Percentiles rank a stretch among this genome's conserved stretches.
phyloP scores from a whole-genome alignment of 2,329 filamentous ascomycete species.

The Aspergillus transmontanensis region DNA sequence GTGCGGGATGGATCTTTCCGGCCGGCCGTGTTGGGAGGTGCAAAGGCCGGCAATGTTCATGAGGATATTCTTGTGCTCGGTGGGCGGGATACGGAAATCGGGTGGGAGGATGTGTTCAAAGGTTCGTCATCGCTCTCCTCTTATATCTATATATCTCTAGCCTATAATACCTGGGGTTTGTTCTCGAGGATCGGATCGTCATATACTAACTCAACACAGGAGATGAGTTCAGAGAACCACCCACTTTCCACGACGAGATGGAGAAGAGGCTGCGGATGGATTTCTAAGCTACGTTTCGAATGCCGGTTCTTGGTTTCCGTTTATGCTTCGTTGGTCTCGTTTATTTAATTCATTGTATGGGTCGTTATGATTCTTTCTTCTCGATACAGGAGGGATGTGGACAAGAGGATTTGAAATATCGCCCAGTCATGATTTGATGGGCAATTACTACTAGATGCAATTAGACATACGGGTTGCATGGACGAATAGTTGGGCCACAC shows the following conservation, averaged over 20 bases:
- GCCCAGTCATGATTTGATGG: neutral
- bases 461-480: slow-evolving; percentile 1
- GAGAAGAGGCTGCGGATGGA: slow-evolving; percentile 86
- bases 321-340: slow-evolving; percentile 4
- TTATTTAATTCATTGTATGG: slow-evolving; percentile 7
- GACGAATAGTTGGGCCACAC: too few relatives aligned
- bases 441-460: slow-evolving; percentile 6
- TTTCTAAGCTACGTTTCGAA: slow-evolving; percentile 27
- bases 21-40: slow-evolving; percentile 68
- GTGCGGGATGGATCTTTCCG: slow-evolving; percentile 74
- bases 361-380: slow-evolving; percentile 7
- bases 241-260: slow-evolving; percentile 88
- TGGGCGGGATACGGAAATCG: slow-evolving; percentile 74
- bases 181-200: neutral
- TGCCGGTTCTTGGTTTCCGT: neutral
- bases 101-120: slow-evolving; percentile 92
- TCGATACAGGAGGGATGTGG: slow-evolving; percentile 4
- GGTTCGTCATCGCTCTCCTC: slow-evolving; percentile 51
- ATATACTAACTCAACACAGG: slow-evolving; percentile 38
- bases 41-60: slow-evolving; percentile 67
- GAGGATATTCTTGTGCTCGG: slow-evolving; percentile 75
- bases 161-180: neutral
- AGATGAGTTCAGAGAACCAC: slow-evolving; percentile 69
- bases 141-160: slow-evolving; percentile 7
- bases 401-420: neutral